Conservation (phyloP, 2,329 filamentous ascomycete genomes). For the Diplodia scrobiculata region DNA sequence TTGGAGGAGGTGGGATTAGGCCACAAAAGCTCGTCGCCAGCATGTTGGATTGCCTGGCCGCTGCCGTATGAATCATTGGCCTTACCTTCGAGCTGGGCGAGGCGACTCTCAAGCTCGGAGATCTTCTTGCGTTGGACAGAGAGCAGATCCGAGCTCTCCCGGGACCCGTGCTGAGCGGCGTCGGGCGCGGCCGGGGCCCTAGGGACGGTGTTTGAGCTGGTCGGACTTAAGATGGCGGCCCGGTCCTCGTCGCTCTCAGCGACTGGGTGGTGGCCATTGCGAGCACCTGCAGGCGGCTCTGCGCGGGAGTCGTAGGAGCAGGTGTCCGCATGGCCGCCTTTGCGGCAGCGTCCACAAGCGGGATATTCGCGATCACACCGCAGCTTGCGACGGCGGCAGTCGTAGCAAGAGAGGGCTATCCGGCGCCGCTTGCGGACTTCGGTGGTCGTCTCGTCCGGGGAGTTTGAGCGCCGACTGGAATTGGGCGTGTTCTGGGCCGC, state of each 20-base stretch:
- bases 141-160: slow-evolving; percentile 33
- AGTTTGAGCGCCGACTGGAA: slow-evolving; percentile 24
- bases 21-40: slow-evolving; percentile 29
- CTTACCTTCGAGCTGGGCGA: slow-evolving; percentile 38
- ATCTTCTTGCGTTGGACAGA: slow-evolving; percentile 35
- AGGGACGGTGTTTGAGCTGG: slow-evolving; percentile 25
- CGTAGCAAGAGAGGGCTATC: slow-evolving; percentile 52
- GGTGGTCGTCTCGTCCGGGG: slow-evolving; percentile 8
- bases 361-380: slow-evolving; percentile 52
- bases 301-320: slow-evolving; percentile 48
- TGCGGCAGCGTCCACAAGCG: slow-evolving; percentile 50
- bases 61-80: slow-evolving; percentile 35
- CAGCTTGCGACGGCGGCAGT: slow-evolving; percentile 52
- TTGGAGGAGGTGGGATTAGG: slow-evolving; percentile 30
- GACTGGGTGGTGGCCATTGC: slow-evolving; percentile 8
- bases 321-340: slow-evolving; percentile 47
- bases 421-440: slow-evolving; percentile 43
- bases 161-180: neutral
- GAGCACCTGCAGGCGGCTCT: slow-evolving; percentile 30
- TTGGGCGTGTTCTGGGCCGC: slow-evolving; percentile 19
- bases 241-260: slow-evolving; percentile 30
- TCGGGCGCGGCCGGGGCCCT: slow-evolving; percentile 17
- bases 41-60: slow-evolving; percentile 27
- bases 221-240: slow-evolving; percentile 20
- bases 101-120: slow-evolving; percentile 38